A percentile compares a stretch with the other conserved stretches of the same genome.
phyloP scores from a whole-genome alignment of 2,329 filamentous ascomycete species.

The Knufia fluminis region DNA sequence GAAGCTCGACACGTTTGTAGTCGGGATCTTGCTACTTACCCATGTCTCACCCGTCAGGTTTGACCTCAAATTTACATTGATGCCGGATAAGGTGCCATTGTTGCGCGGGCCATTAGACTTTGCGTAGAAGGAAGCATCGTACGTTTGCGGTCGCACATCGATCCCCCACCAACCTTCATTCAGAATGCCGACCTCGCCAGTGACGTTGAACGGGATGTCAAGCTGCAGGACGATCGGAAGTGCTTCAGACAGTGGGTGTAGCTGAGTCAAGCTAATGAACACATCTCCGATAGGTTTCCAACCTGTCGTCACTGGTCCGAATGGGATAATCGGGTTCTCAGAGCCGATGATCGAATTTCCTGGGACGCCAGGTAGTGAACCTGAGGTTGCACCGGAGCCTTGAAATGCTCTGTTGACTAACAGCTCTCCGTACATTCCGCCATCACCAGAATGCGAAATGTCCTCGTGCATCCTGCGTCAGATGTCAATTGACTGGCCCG shows the following conservation, averaged over 20 bases:
- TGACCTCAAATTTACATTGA: constrained; percentile 33
- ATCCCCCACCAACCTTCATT: constrained; percentile 46
- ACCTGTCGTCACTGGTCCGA: constrained; percentile 24
- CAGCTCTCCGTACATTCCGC: constrained; percentile 30
- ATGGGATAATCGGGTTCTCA: constrained; percentile 26
- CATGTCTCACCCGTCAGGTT: constrained; percentile 36
- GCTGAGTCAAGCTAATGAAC: constrained; percentile 29
- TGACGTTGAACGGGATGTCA: constrained; percentile 28
- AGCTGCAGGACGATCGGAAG: constrained; percentile 37
- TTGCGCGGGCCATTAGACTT: constrained; percentile 29
- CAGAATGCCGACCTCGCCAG: constrained; percentile 38
- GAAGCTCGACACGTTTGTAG: constrained; percentile 22
- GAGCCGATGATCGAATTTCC: constrained; percentile 22
- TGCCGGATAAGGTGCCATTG: constrained; percentile 29
- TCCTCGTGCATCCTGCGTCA: constrained; percentile 13
- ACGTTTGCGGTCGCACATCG: constrained; percentile 39
- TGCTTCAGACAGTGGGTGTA: constrained; percentile 37
- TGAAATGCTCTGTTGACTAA: constrained; percentile 31
- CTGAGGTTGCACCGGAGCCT: constrained; percentile 22
- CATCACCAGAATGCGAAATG: constrained; percentile 21
- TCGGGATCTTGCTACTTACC: constrained; percentile 26
- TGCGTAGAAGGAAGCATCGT: constrained; percentile 44
- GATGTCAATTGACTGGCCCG: neutral
- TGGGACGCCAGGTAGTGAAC: constrained; percentile 16
- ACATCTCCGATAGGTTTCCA: constrained; percentile 27